Evolutionary conservation across 257 asterid species (phyloP).

Genomic region (Jacaranda mimosifolia): DNA sequence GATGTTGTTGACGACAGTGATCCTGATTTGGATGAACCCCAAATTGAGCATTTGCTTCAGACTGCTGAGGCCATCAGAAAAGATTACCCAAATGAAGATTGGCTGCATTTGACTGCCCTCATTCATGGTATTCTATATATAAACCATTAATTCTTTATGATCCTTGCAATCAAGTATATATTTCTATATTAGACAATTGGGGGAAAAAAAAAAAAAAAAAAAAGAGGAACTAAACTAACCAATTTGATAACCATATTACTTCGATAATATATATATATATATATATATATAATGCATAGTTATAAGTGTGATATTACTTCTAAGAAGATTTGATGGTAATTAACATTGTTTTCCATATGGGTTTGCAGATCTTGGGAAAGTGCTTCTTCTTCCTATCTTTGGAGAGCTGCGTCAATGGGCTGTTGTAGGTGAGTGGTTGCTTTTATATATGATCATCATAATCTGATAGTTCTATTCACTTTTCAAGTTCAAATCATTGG

Average conservation of each 20-base stretch:
- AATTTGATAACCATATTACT: too few species aligned
- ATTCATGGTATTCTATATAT: slow-evolving; percentile 44
- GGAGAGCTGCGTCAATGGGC: slow-evolving; percentile 53
- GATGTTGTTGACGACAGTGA: slow-evolving; percentile 58
- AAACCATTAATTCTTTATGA: background rate
- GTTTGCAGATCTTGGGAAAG: slow-evolving; percentile 53
- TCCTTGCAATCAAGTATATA: too few species aligned
- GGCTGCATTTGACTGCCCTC: slow-evolving; percentile 59
- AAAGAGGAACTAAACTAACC: too few species aligned
- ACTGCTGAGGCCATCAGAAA: slow-evolving; percentile 60
- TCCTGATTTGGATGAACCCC: slow-evolving; percentile 65
- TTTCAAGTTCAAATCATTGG: background rate
- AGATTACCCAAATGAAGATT: slow-evolving; percentile 56
- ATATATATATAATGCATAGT: too few species aligned
- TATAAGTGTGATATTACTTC: too few species aligned
- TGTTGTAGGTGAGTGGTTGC: too few species aligned
- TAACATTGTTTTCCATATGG: background rate
- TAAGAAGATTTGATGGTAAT: too few species aligned
- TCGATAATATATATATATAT: too few species aligned
- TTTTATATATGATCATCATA: slow-evolving; percentile 8
- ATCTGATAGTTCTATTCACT: too few species aligned
- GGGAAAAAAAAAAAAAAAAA: too few species aligned
- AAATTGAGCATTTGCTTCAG: slow-evolving; percentile 56
- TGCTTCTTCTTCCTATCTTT: slow-evolving; percentile 50
- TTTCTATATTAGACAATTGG: too few species aligned